Evolutionary conservation across 139 green algal species (phyloP).

Genomic region (Coelastrella sp.): DNA sequence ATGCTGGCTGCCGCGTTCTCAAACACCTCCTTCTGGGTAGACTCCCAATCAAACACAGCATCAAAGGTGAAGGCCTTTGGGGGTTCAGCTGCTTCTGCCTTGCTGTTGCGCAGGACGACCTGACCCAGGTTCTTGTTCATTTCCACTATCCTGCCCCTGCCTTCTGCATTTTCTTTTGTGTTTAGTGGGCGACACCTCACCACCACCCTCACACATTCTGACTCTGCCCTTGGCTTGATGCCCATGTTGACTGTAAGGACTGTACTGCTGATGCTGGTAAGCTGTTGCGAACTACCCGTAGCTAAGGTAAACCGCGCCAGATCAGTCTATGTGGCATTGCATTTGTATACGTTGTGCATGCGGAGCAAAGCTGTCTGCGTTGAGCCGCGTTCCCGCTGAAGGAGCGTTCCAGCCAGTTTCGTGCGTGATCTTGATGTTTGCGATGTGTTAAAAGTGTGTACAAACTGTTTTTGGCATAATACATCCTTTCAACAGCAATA

Average conservation of each 20-base stretch:
- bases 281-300: no score
- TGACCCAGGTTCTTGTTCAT: slow-evolving; percentile 68
- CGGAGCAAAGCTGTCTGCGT: no score
- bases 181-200: slow-evolving; percentile 86
- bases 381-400: no score
- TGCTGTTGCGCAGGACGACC: slow-evolving; percentile 72
- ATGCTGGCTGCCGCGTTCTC: slow-evolving; percentile 74
- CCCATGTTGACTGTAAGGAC: slow-evolving; percentile 32
- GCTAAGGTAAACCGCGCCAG: no score
- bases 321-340: no score
- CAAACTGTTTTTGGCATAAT: no score
- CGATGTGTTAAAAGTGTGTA: no score
- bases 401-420: no score
- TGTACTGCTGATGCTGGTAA: slow-evolving; percentile 1
- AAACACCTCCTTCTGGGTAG: slow-evolving; percentile 80
- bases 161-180: slow-evolving; percentile 76
- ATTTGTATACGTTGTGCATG: no score
- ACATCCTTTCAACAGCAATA: no score
- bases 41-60: slow-evolving; percentile 75
- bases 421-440: no score
- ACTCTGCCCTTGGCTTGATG: not conserved
- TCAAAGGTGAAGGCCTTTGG: slow-evolving; percentile 87
- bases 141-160: slow-evolving; percentile 72
- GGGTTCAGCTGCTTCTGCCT: slow-evolving; percentile 45
- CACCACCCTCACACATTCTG: slow-evolving; percentile 81